Evolutionary conservation across 805 yeast species (phyloP), one percentile per base, ranked within the genome.

Genomic region (Blastobotrys muscicola): DNA sequence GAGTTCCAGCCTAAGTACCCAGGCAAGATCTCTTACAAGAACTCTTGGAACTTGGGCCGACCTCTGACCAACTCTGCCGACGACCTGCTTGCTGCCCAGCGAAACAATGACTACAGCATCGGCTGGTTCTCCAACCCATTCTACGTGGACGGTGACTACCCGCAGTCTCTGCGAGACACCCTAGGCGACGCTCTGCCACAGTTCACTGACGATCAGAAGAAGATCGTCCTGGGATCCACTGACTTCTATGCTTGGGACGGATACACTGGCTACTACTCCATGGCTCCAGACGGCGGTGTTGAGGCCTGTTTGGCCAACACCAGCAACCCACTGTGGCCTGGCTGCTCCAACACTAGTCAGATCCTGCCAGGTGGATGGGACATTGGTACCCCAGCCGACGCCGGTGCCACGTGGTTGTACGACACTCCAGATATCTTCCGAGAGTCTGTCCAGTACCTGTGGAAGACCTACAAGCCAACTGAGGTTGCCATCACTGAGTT

Each of bases 181-280:
- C 50, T 58, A 20, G 50, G 55, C 14, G 46, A 43, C 4, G 41
- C 34, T 33, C 45, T 51, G 14, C 59, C 58, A 10, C 29, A 29
- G 8, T 58, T 60, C 50, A 53, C 64, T 4, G 50, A 33, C 3
- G 60, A 55, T 12, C 65, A 63, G 45, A 52, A 57, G 36, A 26
- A 39, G 33, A 44, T 49, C 9, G 52, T 61, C 20, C 43, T 54
- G 10, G 56, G 56, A 10, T 51, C 60, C 11, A 37, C 57, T 7
- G 67, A 63, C 43, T 63, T 57, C 54, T 60, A 60, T 39, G 66
- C 65, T n/a, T 50, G 58, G 49, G 65, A 61, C 37, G 59, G 59
- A 5, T 60, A 61, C 44, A 57, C 64, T 32, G 58, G 59, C 10
- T 48, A 47, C 39, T 49, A 56, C 29, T 50, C 58, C 9, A 52